Percentiles rank a stretch among this genome's conserved stretches.
These are phyloP conservation scores for Stagonosporopsis chrysanthemi DNA, from an alignment of 2,329 filamentous ascomycete species.

Conservation along the genomic window DNA sequence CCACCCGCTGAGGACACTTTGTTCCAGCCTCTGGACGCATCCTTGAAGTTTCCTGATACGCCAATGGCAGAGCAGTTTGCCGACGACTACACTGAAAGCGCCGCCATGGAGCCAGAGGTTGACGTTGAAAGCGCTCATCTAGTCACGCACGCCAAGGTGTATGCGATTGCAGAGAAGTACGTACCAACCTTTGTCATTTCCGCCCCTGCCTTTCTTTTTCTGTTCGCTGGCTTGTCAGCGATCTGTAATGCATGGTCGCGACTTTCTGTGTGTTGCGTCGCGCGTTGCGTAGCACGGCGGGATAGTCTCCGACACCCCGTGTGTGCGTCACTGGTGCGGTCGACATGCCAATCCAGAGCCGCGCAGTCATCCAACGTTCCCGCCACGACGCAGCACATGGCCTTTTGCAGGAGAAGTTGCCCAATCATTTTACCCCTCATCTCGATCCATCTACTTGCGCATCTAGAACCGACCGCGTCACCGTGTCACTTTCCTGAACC, in stretches of 20 bases:
- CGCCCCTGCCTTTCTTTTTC: conserved; percentile 22
- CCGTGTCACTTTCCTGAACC: conserved; percentile 20
- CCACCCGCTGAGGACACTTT: conserved; percentile 36
- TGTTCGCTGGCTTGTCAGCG: conserved; percentile 22
- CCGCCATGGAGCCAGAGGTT: conserved; percentile 42
- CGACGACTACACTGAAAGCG: conserved; percentile 41
- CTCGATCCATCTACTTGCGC: conserved; percentile 17
- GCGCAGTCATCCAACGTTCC: conserved; percentile 8
- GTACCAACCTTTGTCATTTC: conserved; percentile 31
- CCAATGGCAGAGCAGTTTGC: conserved; percentile 46
- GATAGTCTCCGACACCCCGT: conserved; percentile 39
- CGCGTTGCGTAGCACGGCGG: conserved; percentile 28
- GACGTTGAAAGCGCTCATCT: conserved; percentile 53
- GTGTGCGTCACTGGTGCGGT: conserved; percentile 35
- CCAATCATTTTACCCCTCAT: conserved; percentile 27
- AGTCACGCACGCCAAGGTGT: conserved; percentile 57
- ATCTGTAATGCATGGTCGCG: conserved; percentile 19
- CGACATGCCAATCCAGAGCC: conserved; percentile 29
- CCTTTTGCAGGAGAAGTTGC: conserved; percentile 1
- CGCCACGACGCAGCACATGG: conserved; percentile 10
- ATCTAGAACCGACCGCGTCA: conserved; percentile 32
- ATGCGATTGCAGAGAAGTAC: conserved; percentile 60
- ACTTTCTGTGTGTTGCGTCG: conserved; percentile 23
- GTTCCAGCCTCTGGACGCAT: conserved; percentile 32
- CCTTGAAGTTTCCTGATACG: conserved; percentile 41